These are phyloP conservation scores for Alternaria panax DNA, from an alignment of 2,329 filamentous ascomycete genomes.

Conservation along the genomic window DNA sequence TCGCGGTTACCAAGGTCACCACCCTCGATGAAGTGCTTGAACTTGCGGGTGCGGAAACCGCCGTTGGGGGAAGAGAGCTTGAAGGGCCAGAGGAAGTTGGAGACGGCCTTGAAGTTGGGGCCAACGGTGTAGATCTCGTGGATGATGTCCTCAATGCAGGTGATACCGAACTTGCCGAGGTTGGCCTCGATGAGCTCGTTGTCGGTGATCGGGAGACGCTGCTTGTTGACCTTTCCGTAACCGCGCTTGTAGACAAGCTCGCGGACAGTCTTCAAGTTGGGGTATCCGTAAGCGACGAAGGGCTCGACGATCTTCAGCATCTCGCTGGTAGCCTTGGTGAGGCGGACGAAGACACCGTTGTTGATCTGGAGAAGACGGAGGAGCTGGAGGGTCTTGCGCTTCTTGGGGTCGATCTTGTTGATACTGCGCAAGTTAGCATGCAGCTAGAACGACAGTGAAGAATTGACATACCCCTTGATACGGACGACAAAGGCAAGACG, in stretches of 20 bases:
- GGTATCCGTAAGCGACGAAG: conserved; percentile 99
- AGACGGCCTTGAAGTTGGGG: conserved; percentile 98
- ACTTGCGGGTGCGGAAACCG: conserved; percentile 96
- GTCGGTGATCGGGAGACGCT: conserved; percentile 95
- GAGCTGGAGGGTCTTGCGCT: conserved; percentile 99
- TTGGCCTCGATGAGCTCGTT: conserved; percentile 96
- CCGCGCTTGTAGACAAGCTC: conserved; percentile 99
- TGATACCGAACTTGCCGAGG: conserved; percentile 92
- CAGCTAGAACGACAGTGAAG: not conserved
- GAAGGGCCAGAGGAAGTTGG: conserved; percentile 99
- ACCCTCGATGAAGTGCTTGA: conserved; percentile 99
- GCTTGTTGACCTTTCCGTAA: conserved; percentile 99
- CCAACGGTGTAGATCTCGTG: conserved; percentile 98
- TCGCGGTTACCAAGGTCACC: conserved; percentile 99
- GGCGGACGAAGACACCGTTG: conserved; percentile 97
- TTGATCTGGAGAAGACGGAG: conserved; percentile 99
- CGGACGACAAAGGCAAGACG: conserved; percentile 98
- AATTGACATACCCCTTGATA: conserved; percentile 83
- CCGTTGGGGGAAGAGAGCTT: conserved; percentile 99
- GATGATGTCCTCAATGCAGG: conserved; percentile 99
- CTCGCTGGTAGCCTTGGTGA: conserved; percentile 97
- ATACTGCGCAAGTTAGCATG: conserved; percentile 68
- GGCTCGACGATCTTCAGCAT: conserved; percentile 98
- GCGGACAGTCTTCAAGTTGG: conserved; percentile 98
- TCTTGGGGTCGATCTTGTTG: conserved; percentile 99